Evolutionary conservation across 2,329 filamentous ascomycete species (phyloP), one percentile per base, ranked within the genome.

Genomic region (Phialophora chinensis): DNA sequence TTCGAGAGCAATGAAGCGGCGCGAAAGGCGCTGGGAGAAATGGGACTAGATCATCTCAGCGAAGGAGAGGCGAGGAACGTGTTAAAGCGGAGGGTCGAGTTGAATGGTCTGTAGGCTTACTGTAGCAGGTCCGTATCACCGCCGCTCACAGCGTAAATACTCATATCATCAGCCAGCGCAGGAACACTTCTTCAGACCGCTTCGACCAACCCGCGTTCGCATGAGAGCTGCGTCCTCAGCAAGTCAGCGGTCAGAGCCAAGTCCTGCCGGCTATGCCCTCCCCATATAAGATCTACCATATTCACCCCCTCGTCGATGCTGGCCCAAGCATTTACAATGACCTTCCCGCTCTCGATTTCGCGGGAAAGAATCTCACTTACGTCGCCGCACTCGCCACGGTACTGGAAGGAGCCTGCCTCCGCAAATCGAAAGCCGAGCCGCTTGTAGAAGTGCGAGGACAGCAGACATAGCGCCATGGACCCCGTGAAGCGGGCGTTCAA

Each of bases 1-100:
- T 84, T 84, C 68, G 78, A 75, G 60, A 80, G 78, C 59, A 84
- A 84, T 66, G 81, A 82, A 66, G 80, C 78, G 60, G 82, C 81
- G 8, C 76, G 82, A 35, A 75, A 77, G 61, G 79, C 81, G 23
- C 75, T 84, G 55, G 74, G 77, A 7, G 79, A 81, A 52, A 71
- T 84, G 64, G 78, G 77, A 6, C 74, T 84, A 49, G 77, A 80
- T 38, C 74, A 74, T 5, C 69, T 84, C 55, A 77, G 76, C 20
- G 81, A 82, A 69, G 74, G 75, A 4, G 82, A 84, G 68, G 82
- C 81, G 8, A 77, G 82, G 65, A 77, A 78, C 64, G 75, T 83
- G 8, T 72, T 84, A 56, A 79, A 82, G 69, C 77, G 77, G 31
- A 76, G 82, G 60, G 78, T 80, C 11, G 82, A 84, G 70, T 73